These are phyloP conservation scores for Coemansia nantahalensis DNA, from an alignment of 192 early-diverging fungal genomes.

Conservation along the genomic window DNA sequence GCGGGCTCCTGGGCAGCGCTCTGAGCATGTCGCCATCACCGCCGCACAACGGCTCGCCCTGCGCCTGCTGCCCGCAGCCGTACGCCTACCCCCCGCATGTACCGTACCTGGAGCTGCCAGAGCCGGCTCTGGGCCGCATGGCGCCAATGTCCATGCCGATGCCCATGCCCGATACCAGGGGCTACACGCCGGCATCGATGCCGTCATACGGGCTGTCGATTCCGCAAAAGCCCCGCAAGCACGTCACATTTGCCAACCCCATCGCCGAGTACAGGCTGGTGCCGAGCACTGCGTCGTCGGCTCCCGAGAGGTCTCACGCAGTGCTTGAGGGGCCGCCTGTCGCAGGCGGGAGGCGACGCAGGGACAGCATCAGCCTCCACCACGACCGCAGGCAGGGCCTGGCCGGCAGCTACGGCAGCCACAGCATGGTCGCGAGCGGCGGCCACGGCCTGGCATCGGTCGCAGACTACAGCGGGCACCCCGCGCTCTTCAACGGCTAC, in stretches of 20 bases:
- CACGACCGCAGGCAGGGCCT: neutral
- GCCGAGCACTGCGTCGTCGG: slow-evolving; percentile 11
- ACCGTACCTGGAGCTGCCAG: neutral
- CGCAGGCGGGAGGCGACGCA: slow-evolving; percentile 1
- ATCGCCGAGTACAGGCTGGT: slow-evolving; percentile 18
- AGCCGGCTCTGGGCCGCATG: slow-evolving; percentile 2
- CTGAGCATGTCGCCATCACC: slow-evolving; percentile 1
- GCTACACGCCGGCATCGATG: slow-evolving; percentile 1
- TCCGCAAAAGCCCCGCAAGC: slow-evolving; percentile 23
- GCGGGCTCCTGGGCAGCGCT: neutral
- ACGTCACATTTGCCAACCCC: slow-evolving; percentile 42
- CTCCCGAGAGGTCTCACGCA: neutral
- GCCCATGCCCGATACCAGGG: neutral
- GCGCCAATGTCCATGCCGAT: slow-evolving; percentile 13
- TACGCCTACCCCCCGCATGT: neutral
- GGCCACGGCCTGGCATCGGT: slow-evolving; percentile 1
- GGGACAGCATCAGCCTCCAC: slow-evolving; percentile 1
- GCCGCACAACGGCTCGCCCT: slow-evolving; percentile 2
- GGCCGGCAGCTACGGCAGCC: neutral
- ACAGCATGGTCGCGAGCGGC: too few species aligned
- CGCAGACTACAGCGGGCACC: neutral
- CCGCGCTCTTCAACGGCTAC: slow-evolving; percentile 7
- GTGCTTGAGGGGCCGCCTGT: neutral
- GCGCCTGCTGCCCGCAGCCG: slow-evolving; percentile 16
- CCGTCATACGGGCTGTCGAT: neutral